A percentile compares a stretch with the other conserved stretches of the same genome.
Conservation (phyloP, 768 basidiomycete species). For the Suillus weaverae region DNA sequence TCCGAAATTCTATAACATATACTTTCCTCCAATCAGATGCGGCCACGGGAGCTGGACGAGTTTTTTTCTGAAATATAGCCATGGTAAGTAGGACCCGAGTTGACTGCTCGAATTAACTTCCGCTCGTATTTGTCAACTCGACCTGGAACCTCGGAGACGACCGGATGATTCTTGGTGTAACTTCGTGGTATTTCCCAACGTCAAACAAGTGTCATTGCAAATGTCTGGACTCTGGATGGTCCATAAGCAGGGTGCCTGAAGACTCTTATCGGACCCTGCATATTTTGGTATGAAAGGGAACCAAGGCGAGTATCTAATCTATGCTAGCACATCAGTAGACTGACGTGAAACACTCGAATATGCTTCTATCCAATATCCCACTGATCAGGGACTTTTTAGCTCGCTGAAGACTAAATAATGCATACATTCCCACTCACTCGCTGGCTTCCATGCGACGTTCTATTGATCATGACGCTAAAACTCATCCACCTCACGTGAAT, state of each 20-base stretch:
- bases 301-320: neutral
- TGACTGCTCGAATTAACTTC: neutral
- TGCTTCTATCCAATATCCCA: neutral
- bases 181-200: neutral
- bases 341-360: neutral
- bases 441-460: neutral
- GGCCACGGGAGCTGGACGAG: neutral
- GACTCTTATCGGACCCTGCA: conserved; percentile 1
- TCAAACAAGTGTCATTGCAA: neutral
- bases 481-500: neutral
- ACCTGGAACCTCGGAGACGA: neutral
- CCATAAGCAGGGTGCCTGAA: neutral
- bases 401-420: neutral
- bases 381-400: neutral
- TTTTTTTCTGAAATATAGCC: neutral
- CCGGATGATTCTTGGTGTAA: neutral
- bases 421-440: neutral
- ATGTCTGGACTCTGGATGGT: neutral
- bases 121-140: neutral
- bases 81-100: neutral
- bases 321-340: neutral
- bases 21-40: neutral
- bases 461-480: neutral
- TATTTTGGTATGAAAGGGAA: neutral
- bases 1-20: neutral